Conservation (phyloP, 1,284 basidiomycete genomes). For the Microbotryum silenes-acaulis region DNA sequence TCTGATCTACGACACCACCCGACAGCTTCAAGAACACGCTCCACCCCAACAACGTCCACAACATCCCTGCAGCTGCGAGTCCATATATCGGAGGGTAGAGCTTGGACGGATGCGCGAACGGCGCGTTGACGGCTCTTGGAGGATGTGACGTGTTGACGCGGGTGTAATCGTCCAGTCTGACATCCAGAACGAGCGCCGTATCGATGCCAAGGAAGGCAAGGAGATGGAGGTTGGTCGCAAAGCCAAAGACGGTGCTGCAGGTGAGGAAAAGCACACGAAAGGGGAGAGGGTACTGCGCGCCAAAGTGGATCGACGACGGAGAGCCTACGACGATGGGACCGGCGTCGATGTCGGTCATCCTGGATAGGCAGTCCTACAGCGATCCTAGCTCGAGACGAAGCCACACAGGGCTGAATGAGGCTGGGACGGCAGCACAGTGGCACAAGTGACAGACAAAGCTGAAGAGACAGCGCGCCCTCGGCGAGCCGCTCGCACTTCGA, state of each 20-base stretch:
- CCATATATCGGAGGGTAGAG: conserved; percentile 34
- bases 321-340: conserved; percentile 1
- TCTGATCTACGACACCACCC: conserved; percentile 11
- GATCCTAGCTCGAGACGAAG: too few relatives aligned
- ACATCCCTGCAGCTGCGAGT: conserved; percentile 18
- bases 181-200: conserved; percentile 55
- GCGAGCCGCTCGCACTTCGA: too few relatives aligned
- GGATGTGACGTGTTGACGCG: not conserved
- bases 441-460: too few relatives aligned
- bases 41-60: conserved; percentile 29
- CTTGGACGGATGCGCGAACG: conserved; percentile 32
- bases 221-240: conserved; percentile 81
- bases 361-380: not conserved
- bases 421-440: too few relatives aligned
- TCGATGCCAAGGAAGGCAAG: conserved; percentile 68
- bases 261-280: conserved; percentile 68
- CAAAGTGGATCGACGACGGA: conserved; percentile 40
- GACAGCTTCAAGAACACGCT: conserved; percentile 19
- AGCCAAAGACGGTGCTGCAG: conserved; percentile 63
- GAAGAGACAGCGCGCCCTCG: too few relatives aligned
- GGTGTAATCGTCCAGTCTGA: conserved; percentile 20
- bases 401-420: too few relatives aligned
- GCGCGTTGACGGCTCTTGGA: conserved; percentile 1
- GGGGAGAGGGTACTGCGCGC: conserved; percentile 64
- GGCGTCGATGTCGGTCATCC: conserved; percentile 16